Evolutionary conservation across 2,329 filamentous ascomycete genomes (phyloP), one percentile per base, ranked within the genome.

Genomic region (Colletotrichum navitas): DNA sequence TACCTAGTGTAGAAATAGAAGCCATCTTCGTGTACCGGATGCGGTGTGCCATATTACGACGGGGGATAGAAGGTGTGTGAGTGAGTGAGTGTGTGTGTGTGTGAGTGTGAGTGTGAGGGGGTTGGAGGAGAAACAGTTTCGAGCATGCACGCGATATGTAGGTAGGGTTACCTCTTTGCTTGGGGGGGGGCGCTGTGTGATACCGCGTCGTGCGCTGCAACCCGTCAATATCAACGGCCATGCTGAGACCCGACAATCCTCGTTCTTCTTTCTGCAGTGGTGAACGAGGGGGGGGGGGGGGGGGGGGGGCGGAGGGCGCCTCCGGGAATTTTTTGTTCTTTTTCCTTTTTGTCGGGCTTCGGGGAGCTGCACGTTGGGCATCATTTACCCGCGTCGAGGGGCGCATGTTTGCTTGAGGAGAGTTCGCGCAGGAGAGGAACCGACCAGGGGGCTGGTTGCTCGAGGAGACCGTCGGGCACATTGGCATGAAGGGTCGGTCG

Each of bases 141-240:
- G 24, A 26, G 47, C 24, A 29, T 26, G 24, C 24, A 16, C 18
- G 43, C 18, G 43, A 45, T n/a, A n/a, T 11, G 24, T 26, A 51
- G 12, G 39, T 14, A 60, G 32, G 21, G 43, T 36, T 34, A 12
- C 12, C 14, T 21, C 59, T 36, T 21, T 18, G 41, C 14, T 21
- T 1, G 34, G 34, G 14, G 14, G 24, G 45, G 36, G 45, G 32
- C 2, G 36, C 16, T n/a, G 47, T 51, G 24, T 39, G 45, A 63
- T 41, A n/a, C 60, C 32, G 34, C 34, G 47, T n/a, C 45, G n/a
- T 29, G 32, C 47, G 16, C 32, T 59, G 62, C 61, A 36, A 54
- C 66, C 66, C 32, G 59, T 16, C 21, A 34, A 43, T 41, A 63
- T 49, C 36, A 26, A 41, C 66, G 32, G 47, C 26, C 66, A 56